Base-by-base conservation (phyloP, 345 rosid genomes). In the Hirschfeldia incana region DNA sequence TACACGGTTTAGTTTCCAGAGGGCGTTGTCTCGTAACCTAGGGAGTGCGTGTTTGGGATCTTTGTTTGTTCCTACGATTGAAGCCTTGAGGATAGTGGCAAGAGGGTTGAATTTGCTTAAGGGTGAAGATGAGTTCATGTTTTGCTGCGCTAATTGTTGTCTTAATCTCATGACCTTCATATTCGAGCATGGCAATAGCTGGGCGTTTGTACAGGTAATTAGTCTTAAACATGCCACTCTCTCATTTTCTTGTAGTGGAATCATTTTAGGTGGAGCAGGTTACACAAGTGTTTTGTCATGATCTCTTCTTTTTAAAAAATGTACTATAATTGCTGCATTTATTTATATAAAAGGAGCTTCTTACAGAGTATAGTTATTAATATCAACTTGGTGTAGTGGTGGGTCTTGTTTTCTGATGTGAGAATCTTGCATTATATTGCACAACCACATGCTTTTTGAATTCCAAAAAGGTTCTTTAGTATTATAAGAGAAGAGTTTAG, bases 1-100 rank as follows among this genome's bases (percentile, higher is more conserved):
- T 46, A 88, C 98, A 4, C 77, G 84, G 57, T 86, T 88, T 86
- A 87, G 97, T 86, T 92, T 93, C 84, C 99, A 92, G 80, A 90
- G 97, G 76, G 98, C 99, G 1, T 46, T 88, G 85, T 84, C 92
- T 53, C 86, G 51, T 62, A 91, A 89, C 76, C 90, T 96, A 0
- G 99, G 99, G 78, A 96, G 99, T 68, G 98, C 99, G n/a, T 96
- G 98, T 82, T 82, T 96, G 7, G 99, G 97, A 1, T 96, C 99
- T 60, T 60, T 96, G 46, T 96, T 96, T 73, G 94, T 96, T 73
- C 98, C 99, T 0, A 2, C 97, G 0, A 96, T 96, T 59, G 99
- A 96, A 87, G 92, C 94, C 1, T 62, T 96, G 51, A 87, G 99
- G 74, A 89, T 96, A 29, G 39, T 96, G 3, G 98, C 97, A 34